Evolutionary conservation across 2,329 filamentous ascomycete genomes (phyloP), one percentile per base, ranked within the genome.

Genomic region (Hymenoscyphus infarciens): DNA sequence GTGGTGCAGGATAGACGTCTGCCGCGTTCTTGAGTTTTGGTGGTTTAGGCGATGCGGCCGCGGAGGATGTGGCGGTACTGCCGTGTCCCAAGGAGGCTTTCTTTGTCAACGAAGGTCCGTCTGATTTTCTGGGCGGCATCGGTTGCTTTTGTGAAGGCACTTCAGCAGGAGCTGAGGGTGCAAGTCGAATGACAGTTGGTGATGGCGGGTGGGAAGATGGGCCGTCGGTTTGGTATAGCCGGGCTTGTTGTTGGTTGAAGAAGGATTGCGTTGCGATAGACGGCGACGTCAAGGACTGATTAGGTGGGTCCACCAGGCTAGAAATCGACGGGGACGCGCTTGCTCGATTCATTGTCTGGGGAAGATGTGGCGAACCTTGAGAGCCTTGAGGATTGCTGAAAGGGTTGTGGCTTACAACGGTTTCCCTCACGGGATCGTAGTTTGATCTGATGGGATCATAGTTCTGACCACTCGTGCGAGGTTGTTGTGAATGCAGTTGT

Each of bases 271-370:
- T 49, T 70, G 69, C 70, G 55, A 71, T 65, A 0, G 72, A 74
- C 6, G 72, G 72, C 11, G 72, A 74, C 5, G 69, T 69, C 38
- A 71, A 62, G 3, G 69, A 55, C 39, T 75, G 73, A 57, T 71
- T 75, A 1, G 83, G 83, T 38, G 88, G 89, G 69, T 97, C 92
- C 58, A 97, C 91, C 62, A 97, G 83, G 76, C 91, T 96, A 5
- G 92, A 89, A 69, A 97, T 97, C 2, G 94, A 94, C 1, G 94
- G 93, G 4, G 94, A 97, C 45, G 90, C 90, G 73, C 90, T 94
- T n/a, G 91, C 89, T 61, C 89, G 86, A 75, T 89, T 88, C 60
- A 83, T 71, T 3, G 77, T 58, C n/a, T 76, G 75, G 57, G 76
- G 71, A n/a, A 65, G 69, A 56, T 81, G 75, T 75, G 71, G 80